phyloP scores from a whole-genome alignment of 495 filamentous ascomycete genomes.

The Pseudoneurospora amorphoporcata region DNA sequence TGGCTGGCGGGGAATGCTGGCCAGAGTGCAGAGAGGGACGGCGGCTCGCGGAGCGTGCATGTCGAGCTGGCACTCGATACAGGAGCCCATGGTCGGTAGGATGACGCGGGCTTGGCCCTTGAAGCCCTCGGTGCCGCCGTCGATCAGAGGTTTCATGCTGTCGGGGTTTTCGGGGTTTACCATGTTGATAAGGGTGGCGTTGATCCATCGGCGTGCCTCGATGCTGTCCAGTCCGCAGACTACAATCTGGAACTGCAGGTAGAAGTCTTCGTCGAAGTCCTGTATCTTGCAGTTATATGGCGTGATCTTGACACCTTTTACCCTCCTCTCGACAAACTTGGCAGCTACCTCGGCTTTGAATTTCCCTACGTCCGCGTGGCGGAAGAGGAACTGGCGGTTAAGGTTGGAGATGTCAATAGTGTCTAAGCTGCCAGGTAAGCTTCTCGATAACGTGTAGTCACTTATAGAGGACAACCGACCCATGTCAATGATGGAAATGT shows the following conservation, averaged over 20 bases:
- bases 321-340: conserved; percentile 75
- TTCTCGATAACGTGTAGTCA: not conserved
- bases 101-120: conserved; percentile 95
- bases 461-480: not conserved
- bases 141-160: conserved; percentile 81
- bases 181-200: conserved; percentile 83
- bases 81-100: conserved; percentile 81
- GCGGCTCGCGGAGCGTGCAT: conserved; percentile 93
- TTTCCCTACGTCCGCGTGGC: conserved; percentile 82
- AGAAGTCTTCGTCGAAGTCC: conserved; percentile 94
- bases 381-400: conserved; percentile 96
- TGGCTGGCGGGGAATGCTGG: conserved; percentile 92
- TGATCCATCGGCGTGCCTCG: conserved; percentile 97
- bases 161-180: conserved; percentile 63
- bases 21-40: conserved; percentile 93
- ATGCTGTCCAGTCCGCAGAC: conserved; percentile 97
- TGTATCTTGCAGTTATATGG: conserved; percentile 92
- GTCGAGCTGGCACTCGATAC: conserved; percentile 96
- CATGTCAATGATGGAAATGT: conserved; percentile 99
- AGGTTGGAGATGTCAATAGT: conserved; percentile 98
- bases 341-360: conserved; percentile 92
- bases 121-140: conserved; percentile 97
- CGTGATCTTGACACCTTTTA: conserved; percentile 84
- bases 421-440: conserved; percentile 28
- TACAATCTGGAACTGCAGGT: conserved; percentile 92